Base-by-base conservation (phyloP, 2,329 filamentous ascomycete genomes). In the Dactylellina drechsleri region DNA sequence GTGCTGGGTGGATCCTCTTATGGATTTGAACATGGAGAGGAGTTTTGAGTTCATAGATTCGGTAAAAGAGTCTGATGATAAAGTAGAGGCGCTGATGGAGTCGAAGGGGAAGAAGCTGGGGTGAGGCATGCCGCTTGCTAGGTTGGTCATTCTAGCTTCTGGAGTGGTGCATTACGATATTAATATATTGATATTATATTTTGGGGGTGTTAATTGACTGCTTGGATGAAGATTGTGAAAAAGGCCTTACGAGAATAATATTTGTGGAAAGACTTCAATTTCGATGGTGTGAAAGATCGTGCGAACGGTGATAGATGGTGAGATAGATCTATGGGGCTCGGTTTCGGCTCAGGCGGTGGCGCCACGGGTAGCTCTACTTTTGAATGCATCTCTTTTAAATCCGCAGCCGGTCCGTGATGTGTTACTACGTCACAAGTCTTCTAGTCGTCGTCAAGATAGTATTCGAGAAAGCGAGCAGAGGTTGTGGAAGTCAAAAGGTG, bases 61-160 rank as follows among this genome's bases (percentile, higher is more conserved):
- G 4, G 81, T 77, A 13, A 91, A 95, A 81, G 93, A 87, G 77
- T 90, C 85, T 6, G 92, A 89, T 76, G 87, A 87, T 36, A 92
- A 92, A 76, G 90, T 88, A 77, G 90, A 89, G 47, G 93, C 92
- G 82, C 96, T 92, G 77, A 97, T 88, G 0, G 92, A 95, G 79
- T 97, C 93, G 82, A 91, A 97, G 7, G 93, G 93, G 80, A 97
- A 97, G 83, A 92, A 92, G 70, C 87, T 86, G 45, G 90, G 85
- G 82, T 95, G 90, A 15, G 93, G 93, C 20, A 96, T 87, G 74
- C 92, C 88, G 77, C 88, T 88, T 68, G 87, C 87, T 53, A 90
- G 79, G 77, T 90, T 89, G 36, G 83, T 85, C 74, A 89, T 86
- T n/a, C 86, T 86, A 0, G 87, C 87, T 60, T 89, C 87, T 77